Evolutionary conservation across 192 early-diverging fungal species (phyloP).

Genomic region (Linnemannia zychae): DNA sequence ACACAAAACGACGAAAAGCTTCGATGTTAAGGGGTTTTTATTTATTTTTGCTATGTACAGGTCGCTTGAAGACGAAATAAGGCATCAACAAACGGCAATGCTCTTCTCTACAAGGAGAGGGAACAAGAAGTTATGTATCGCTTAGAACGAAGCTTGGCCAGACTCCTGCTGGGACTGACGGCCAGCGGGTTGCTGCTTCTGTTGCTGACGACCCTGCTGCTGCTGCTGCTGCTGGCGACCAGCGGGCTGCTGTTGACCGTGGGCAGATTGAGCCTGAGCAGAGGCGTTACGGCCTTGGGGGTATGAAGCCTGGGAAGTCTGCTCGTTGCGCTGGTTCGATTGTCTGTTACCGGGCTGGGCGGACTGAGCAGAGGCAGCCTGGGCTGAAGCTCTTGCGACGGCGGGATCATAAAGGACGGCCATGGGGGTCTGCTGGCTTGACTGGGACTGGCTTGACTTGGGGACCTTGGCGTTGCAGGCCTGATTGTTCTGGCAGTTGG

Average conservation of each 20-base stretch:
- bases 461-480: neutral
- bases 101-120: neutral
- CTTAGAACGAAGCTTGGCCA: neutral
- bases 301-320: slow-evolving; percentile 1
- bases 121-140: neutral
- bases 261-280: neutral
- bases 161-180: neutral
- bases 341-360: neutral
- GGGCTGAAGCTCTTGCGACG: neutral
- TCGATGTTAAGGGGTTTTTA: too few relatives aligned
- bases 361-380: neutral
- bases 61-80: neutral
- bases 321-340: neutral
- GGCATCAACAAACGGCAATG: neutral
- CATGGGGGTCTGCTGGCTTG: neutral
- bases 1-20: too few relatives aligned
- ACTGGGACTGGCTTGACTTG: neutral
- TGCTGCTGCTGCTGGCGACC: neutral
- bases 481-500: neutral
- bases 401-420: neutral
- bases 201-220: neutral
- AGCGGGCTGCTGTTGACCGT: neutral
- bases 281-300: neutral
- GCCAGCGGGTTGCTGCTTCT: neutral
- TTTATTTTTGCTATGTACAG: too few relatives aligned